phyloP scores from a whole-genome alignment of 2,329 filamentous ascomycete genomes.

The Pestalotiopsis sp. region DNA sequence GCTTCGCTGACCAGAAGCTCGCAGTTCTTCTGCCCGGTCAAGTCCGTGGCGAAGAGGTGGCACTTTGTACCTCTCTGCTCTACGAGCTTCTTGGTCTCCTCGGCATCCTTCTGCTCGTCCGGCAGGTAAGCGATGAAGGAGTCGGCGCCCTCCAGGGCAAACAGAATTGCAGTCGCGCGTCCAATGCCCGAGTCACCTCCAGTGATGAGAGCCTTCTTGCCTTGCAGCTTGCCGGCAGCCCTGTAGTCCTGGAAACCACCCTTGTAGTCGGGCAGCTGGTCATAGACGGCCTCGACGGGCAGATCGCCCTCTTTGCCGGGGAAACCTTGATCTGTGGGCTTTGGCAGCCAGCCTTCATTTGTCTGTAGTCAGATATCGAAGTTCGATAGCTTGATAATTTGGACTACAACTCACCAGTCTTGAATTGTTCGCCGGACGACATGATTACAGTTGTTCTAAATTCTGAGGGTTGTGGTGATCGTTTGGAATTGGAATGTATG shows the following conservation, averaged over 20 bases:
- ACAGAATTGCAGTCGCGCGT: slow-evolving; percentile 73
- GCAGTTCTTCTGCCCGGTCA: slow-evolving; percentile 69
- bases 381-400: background rate
- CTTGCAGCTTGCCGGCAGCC: slow-evolving; percentile 73
- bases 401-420: background rate
- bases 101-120: slow-evolving; percentile 75
- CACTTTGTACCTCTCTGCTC: slow-evolving; percentile 69
- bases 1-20: slow-evolving; percentile 69
- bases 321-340: slow-evolving; percentile 38
- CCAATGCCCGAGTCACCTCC: slow-evolving; percentile 82
- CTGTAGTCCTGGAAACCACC: slow-evolving; percentile 72
- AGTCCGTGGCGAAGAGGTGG: slow-evolving; percentile 63
- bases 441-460: background rate
- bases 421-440: slow-evolving; percentile 6
- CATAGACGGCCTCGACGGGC: slow-evolving; percentile 58
- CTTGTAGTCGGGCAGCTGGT: slow-evolving; percentile 67
- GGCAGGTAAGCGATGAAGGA: slow-evolving; percentile 74
- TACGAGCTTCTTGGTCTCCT: slow-evolving; percentile 71
- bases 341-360: slow-evolving; percentile 27
- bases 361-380: background rate
- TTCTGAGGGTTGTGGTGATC: background rate
- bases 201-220: slow-evolving; percentile 77
- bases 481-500: background rate
- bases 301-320: slow-evolving; percentile 50
- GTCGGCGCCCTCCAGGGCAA: slow-evolving; percentile 79